Conservation (phyloP, 2,329 filamentous ascomycete genomes). For the Neofusicoccum ribis region DNA sequence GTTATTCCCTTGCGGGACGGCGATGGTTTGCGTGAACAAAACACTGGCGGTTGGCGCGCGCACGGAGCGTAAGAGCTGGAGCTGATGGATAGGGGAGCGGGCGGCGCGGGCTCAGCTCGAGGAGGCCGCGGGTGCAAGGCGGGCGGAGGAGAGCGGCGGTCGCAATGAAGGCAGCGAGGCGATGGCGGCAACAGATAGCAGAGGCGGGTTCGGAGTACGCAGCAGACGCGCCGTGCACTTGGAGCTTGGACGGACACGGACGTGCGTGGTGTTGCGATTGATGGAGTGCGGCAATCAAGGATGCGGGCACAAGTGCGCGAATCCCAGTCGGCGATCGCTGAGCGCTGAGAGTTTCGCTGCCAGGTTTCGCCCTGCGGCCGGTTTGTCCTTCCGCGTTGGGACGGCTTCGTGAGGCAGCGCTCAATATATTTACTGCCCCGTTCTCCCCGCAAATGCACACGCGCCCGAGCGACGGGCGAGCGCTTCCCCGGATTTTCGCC, state of each 20-base stretch:
- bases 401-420: not conserved
- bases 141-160: not conserved
- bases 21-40: not conserved
- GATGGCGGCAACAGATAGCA: not conserved
- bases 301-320: slow-evolving; percentile 6
- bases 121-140: not conserved
- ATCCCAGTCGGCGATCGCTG: slow-evolving; percentile 7
- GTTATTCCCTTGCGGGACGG: slow-evolving; percentile 4
- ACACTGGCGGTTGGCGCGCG: not conserved
- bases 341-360: not conserved
- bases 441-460: slow-evolving; percentile 5
- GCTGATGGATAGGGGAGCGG: slow-evolving; percentile 8
- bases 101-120: not conserved
- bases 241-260: slow-evolving; percentile 15
- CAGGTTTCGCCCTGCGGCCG: slow-evolving; percentile 3
- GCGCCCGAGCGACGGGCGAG: slow-evolving; percentile 8
- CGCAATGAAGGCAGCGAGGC: not conserved
- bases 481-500: slow-evolving; percentile 16
- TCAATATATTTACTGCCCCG: not conserved
- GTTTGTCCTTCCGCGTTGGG: not conserved
- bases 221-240: slow-evolving; percentile 11
- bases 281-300: slow-evolving; percentile 15
- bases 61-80: not conserved
- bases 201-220: not conserved
- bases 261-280: slow-evolving; percentile 15